Base-by-base conservation (phyloP, 2,329 filamentous ascomycete species). In the Coniella vitis region DNA sequence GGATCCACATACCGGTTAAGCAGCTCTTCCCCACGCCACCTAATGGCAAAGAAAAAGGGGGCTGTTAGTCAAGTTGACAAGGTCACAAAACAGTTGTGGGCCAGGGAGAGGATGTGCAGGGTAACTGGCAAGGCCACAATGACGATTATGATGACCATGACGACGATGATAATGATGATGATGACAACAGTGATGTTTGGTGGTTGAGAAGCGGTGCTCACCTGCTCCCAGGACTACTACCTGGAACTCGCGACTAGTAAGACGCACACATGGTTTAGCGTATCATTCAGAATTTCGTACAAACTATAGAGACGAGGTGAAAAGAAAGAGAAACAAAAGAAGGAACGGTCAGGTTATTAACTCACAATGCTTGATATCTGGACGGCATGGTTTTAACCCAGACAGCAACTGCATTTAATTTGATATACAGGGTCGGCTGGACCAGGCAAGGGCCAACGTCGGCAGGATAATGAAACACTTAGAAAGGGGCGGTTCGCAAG, bases 1-100 rank as follows among this genome's bases (percentile, higher is more conserved):
- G 52, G 49, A 38, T 52, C 51, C 48, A 65, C 73, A 65, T 74
- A 93, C 88, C 87, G 67, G 89, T 95, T 59, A 95, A 74, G 74
- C 89, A 94, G 66, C 88, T 94, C 70, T 95, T 95, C 54, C 89
- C 89, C 63, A 95, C 89, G 65, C 89, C 89, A 69, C 89, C 86
- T 89, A 65, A 50, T 48, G 50, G 52, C 48, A 49, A 54, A 50
- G 46, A 45, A 47, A 50, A 36, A 48, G 45, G 35, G 38, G 41
- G 45, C 32, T 46, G 42, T 49, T n/a, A 42, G 44, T 47, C 16
- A 14, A 34, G 32, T 20, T 29, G 29, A 7, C 29, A 17, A n/a
- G 25, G 40, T 25, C 37, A 36, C 36, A 19, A 34, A 37, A 36
- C 25, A 29, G n/a, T 37, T 16, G 17, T 22, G 14, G 35, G 21